A percentile compares a stretch with the other conserved stretches of the same genome.
These are phyloP conservation scores for Aplosporella prunicola DNA, from an alignment of 2,329 filamentous ascomycete species.

Conservation along the genomic window DNA sequence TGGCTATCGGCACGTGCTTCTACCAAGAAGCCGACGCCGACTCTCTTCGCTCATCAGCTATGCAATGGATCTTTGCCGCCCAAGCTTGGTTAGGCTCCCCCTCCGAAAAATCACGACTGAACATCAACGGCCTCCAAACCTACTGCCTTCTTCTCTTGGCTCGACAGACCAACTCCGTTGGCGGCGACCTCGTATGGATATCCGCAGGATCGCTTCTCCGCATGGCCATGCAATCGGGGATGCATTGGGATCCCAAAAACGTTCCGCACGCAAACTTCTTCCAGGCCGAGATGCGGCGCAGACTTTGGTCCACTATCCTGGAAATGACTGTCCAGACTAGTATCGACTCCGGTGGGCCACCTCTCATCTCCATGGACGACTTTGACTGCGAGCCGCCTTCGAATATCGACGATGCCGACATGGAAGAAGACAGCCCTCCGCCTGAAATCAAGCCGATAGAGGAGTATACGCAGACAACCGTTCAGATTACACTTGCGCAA, in stretches of 20 bases:
- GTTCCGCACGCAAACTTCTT: slow-evolving; percentile 27
- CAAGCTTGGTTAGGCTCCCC: slow-evolving; percentile 30
- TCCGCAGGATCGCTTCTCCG: slow-evolving; percentile 30
- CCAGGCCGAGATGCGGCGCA: slow-evolving; percentile 33
- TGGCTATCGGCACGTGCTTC: slow-evolving; percentile 15
- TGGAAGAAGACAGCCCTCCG: slow-evolving; percentile 12
- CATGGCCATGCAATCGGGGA: slow-evolving; percentile 33
- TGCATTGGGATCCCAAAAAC: slow-evolving; percentile 31
- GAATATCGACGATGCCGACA: slow-evolving; percentile 17
- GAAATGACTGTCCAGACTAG: slow-evolving; percentile 30
- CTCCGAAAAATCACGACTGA: slow-evolving; percentile 21
- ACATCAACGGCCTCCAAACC: slow-evolving; percentile 26
- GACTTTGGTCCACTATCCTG: slow-evolving; percentile 37
- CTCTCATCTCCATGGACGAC: slow-evolving; percentile 22
- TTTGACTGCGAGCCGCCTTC: slow-evolving; percentile 21
- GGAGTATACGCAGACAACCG: slow-evolving; percentile 15
- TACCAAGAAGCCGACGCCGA: not conserved
- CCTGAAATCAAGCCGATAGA: slow-evolving; percentile 11
- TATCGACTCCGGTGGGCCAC: slow-evolving; percentile 16
- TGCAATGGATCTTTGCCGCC: slow-evolving; percentile 15
- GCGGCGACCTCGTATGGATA: slow-evolving; percentile 28
- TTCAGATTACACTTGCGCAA: slow-evolving; percentile 16
- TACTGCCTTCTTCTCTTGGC: slow-evolving; percentile 26
- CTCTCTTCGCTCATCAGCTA: not conserved
- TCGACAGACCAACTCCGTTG: slow-evolving; percentile 23